Percentiles rank a stretch among this genome's conserved stretches.
Evolutionary conservation across 176 grass and related monocot species (phyloP).

Genomic region (Cenchrus americanus): DNA sequence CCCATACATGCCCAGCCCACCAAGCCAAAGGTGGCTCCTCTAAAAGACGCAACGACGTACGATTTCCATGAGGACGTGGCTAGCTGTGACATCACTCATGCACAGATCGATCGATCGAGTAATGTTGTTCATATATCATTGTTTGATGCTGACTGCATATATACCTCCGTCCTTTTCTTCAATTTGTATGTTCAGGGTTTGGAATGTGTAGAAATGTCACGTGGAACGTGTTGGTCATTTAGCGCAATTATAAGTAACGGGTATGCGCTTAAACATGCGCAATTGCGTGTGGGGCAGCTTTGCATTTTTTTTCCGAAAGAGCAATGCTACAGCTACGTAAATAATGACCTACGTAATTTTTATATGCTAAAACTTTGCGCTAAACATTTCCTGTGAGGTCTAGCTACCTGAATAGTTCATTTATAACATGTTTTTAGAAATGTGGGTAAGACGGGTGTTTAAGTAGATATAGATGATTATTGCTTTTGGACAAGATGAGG

Average conservation of each 20-base stretch:
- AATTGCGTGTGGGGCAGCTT: neutral
- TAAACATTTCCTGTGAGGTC: neutral
- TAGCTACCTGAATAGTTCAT: no score
- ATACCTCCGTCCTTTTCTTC: no score
- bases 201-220: neutral
- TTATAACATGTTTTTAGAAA: no score
- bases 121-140: neutral
- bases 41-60: neutral
- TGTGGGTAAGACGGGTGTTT: no score
- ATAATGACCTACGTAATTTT: neutral
- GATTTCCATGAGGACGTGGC: neutral
- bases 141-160: neutral
- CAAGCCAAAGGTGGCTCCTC: constrained; percentile 19
- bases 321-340: neutral
- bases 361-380: neutral
- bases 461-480: no score
- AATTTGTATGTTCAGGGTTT: neutral
- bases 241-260: neutral
- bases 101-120: neutral
- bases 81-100: neutral
- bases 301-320: neutral
- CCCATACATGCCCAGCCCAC: neutral
- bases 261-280: neutral
- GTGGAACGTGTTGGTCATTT: neutral
- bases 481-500: no score